phyloP scores from a whole-genome alignment of 306 rosid genomes.

The Lithocarpus polystachyus region DNA sequence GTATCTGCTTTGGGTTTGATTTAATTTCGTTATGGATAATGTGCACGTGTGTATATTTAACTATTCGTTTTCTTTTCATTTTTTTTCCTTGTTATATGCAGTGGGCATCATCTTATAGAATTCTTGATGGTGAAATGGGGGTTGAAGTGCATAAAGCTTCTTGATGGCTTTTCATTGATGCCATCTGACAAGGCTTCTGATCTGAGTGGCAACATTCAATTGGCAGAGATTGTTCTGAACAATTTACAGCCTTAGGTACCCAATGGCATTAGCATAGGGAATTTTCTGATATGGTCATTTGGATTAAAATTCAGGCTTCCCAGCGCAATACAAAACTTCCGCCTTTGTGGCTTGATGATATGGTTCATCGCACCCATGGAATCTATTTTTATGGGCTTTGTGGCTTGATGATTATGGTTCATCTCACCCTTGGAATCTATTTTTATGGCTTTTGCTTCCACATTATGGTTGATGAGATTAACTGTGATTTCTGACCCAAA shows the following conservation, averaged over 20 bases:
- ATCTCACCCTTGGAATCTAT: background rate
- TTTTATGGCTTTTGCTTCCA: background rate
- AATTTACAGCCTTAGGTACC: constrained; percentile 34
- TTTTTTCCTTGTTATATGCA: constrained; percentile 24
- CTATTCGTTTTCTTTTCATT: background rate
- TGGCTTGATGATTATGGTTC: background rate
- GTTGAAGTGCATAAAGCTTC: constrained; percentile 78
- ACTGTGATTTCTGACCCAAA: background rate
- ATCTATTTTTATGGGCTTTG: background rate
- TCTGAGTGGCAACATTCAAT: constrained; percentile 77
- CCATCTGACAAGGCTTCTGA: constrained; percentile 63
- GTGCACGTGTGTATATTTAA: background rate
- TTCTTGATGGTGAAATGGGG: constrained; percentile 84
- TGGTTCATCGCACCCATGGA: background rate
- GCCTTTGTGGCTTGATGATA: background rate
- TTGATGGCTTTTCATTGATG: constrained; percentile 79
- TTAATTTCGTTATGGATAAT: background rate
- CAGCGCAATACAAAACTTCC: background rate
- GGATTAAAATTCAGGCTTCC: background rate
- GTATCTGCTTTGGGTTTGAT: constrained; percentile 15
- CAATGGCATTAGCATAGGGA: constrained; percentile 13
- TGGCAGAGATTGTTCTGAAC: constrained; percentile 75
- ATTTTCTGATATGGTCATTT: background rate
- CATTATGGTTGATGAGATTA: too few species aligned
- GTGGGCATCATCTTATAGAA: constrained; percentile 79